phyloP scores from a whole-genome alignment of 495 filamentous ascomycete species.

The Talaromyces adpressus region DNA sequence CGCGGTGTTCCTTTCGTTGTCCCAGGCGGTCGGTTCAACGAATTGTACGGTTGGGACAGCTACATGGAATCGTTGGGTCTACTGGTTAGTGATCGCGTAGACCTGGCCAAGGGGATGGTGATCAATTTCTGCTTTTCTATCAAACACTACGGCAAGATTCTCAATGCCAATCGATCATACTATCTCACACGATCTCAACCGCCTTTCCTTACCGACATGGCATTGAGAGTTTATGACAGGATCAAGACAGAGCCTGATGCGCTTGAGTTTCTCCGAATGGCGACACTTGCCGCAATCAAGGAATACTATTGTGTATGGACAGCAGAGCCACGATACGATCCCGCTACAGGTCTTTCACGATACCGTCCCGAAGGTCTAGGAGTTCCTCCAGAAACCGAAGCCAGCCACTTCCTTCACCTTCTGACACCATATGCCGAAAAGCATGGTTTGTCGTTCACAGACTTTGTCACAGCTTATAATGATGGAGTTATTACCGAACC shows the following conservation, averaged over 20 bases:
- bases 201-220: constrained; percentile 96
- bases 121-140: constrained; percentile 96
- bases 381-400: constrained; percentile 90
- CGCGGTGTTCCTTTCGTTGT: constrained; percentile 91
- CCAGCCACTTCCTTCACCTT: constrained; percentile 79
- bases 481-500: constrained; percentile 68
- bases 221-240: constrained; percentile 77
- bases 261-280: constrained; percentile 65
- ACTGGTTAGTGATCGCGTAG: constrained; percentile 68
- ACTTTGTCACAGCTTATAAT: constrained; percentile 87
- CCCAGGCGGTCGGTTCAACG: constrained; percentile 93
- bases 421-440: constrained; percentile 82
- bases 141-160: constrained; percentile 94
- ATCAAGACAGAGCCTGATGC: constrained; percentile 76
- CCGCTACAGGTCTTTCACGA: constrained; percentile 72
- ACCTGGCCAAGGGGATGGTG: constrained; percentile 89
- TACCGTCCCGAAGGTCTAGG: constrained; percentile 86
- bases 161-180: constrained; percentile 94
- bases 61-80: constrained; percentile 93
- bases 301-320: constrained; percentile 94
- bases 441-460: constrained; percentile 67
- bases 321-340: constrained; percentile 70
- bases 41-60: constrained; percentile 95
- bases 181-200: constrained; percentile 91
- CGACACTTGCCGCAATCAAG: constrained; percentile 88